These are phyloP conservation scores for Galerina sulciceps DNA, from an alignment of 768 basidiomycete genomes.

Conservation along the genomic window DNA sequence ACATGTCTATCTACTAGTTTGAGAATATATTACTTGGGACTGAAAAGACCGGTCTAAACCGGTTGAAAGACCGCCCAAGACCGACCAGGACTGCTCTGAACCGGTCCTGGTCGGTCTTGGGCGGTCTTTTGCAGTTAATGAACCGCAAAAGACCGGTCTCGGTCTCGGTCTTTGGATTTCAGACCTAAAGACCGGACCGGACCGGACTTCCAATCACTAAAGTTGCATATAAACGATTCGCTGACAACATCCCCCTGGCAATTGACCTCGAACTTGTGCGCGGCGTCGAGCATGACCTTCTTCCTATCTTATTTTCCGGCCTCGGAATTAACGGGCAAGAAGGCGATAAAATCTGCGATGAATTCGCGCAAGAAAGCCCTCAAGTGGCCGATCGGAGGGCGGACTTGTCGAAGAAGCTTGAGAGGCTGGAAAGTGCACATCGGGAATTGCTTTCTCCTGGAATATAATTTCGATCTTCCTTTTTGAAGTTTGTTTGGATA, in stretches of 20 bases:
- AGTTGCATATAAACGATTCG: conserved; percentile 66
- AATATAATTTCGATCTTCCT: no score
- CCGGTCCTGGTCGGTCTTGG: no score
- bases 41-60: no score
- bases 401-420: conserved; percentile 54
- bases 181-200: no score
- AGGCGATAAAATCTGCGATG: conserved; percentile 48
- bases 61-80: no score
- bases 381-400: conserved; percentile 46
- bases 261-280: conserved; percentile 60
- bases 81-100: no score
- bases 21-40: no score
- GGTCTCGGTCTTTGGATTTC: no score
- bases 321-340: conserved; percentile 57
- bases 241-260: conserved; percentile 55
- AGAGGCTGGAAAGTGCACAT: conserved; percentile 51
- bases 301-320: conserved; percentile 46
- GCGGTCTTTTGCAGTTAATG: conserved; percentile 40
- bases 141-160: no score
- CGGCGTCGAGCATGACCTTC: conserved; percentile 50
- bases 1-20: no score
- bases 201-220: no score
- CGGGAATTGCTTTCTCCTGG: conserved; percentile 37
- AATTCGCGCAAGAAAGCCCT: conserved; percentile 55
- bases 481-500: no score